These are phyloP conservation scores for Corchorus olitorius DNA, from an alignment of 345 rosid genomes.

Conservation along the genomic window DNA sequence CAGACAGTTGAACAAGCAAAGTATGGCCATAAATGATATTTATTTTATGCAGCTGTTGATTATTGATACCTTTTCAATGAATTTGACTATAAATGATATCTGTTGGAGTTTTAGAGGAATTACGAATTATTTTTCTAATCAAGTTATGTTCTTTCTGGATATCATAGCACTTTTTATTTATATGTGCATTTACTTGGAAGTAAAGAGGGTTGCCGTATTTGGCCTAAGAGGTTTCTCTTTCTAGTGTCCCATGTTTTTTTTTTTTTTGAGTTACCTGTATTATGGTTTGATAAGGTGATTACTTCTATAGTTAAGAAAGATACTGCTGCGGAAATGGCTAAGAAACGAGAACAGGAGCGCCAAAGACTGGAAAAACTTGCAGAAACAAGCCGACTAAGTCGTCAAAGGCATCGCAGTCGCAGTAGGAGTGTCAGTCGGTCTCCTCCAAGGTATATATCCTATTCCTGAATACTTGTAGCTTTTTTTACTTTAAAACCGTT, in stretches of 20 bases:
- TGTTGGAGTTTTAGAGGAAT: background rate
- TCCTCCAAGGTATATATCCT: conserved; percentile 65
- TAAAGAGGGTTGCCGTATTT: background rate
- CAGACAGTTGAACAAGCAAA: conserved; percentile 86
- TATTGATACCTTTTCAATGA: background rate
- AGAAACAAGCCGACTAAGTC: conserved; percentile 80
- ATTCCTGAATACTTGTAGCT: no score
- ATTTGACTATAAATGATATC: no score
- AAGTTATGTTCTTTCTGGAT: background rate
- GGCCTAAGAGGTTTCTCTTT: conserved; percentile 1
- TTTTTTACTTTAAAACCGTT: background rate
- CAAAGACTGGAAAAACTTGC: conserved; percentile 89
- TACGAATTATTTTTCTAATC: background rate
- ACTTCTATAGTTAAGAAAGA: conserved; percentile 83
- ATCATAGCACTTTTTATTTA: background rate
- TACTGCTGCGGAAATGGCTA: conserved; percentile 87
- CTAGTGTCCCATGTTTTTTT: conserved; percentile 16
- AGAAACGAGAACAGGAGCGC: conserved; percentile 90
- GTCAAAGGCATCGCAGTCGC: conserved; percentile 69
- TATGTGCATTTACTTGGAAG: background rate
- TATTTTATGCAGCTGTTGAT: conserved; percentile 3
- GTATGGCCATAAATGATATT: conserved; percentile 43
- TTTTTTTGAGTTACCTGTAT: background rate
- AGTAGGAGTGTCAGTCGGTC: conserved; percentile 87
- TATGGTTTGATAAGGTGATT: conserved; percentile 1